phyloP scores from a whole-genome alignment of 2,329 filamentous ascomycete species.

The Bipolaris zeicola region DNA sequence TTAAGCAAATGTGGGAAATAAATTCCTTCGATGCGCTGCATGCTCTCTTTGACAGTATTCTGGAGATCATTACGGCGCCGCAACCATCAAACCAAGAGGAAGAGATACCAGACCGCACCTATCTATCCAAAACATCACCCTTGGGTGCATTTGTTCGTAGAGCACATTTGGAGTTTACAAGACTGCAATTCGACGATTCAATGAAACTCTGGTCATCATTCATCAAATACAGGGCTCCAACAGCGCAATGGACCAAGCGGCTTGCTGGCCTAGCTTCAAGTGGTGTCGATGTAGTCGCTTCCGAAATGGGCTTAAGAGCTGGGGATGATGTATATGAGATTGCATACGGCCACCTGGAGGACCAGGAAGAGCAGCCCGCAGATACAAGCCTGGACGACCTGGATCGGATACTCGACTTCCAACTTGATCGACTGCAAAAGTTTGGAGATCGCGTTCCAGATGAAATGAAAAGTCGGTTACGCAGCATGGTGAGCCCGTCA shows the following conservation, averaged over 20 bases:
- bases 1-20: constrained; percentile 81
- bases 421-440: constrained; percentile 87
- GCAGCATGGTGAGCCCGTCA: constrained; percentile 69
- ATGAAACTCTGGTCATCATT: constrained; percentile 82
- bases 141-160: constrained; percentile 81
- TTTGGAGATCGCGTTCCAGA: constrained; percentile 78
- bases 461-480: constrained; percentile 73
- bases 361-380: constrained; percentile 47
- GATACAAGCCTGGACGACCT: constrained; percentile 77
- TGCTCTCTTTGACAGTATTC: constrained; percentile 70
- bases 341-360: constrained; percentile 57
- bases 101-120: constrained; percentile 53
- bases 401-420: constrained; percentile 82
- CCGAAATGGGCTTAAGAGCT: constrained; percentile 62
- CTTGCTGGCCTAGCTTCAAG: constrained; percentile 36
- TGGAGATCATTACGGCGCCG: constrained; percentile 61
- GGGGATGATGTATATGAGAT: constrained; percentile 56
- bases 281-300: constrained; percentile 65
- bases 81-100: constrained; percentile 29
- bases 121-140: constrained; percentile 74
- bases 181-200: constrained; percentile 79
- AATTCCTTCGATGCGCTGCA: constrained; percentile 82
- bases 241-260: constrained; percentile 64
- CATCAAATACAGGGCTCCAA: constrained; percentile 78
- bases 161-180: constrained; percentile 77